Evolutionary conservation across 108 stramenopile species (phyloP).

Genomic region (Hondaea fermentalgiana): DNA sequence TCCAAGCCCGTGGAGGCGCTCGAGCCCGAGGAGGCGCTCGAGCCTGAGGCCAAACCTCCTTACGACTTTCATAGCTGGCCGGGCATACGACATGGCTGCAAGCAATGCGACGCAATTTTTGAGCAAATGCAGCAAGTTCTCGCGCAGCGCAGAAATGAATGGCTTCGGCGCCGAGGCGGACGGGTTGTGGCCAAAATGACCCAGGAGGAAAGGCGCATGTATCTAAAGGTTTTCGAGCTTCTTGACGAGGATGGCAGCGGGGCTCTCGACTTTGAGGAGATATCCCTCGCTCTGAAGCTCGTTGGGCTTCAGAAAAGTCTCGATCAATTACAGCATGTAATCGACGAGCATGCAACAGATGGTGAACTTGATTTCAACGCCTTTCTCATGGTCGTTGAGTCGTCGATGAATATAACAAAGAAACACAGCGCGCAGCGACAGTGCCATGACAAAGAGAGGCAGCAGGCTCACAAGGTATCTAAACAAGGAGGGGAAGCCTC

Average conservation of each 20-base stretch:
- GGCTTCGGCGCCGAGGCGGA: no score
- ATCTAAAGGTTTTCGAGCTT: background rate
- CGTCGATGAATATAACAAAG: background rate
- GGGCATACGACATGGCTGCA: no score
- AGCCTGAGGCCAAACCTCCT: no score
- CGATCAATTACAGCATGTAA: background rate
- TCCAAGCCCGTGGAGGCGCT: no score
- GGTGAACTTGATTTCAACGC: background rate
- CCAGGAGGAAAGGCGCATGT: background rate
- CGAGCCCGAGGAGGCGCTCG: no score
- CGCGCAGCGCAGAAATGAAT: no score
- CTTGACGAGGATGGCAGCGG: conserved; percentile 14
- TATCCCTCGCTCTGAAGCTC: background rate
- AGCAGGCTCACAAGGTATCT: no score
- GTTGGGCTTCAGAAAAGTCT: background rate
- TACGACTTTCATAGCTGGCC: no score
- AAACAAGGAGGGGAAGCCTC: no score
- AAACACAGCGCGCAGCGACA: background rate
- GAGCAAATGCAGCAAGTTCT: no score
- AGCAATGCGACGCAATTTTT: no score
- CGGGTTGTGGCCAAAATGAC: background rate
- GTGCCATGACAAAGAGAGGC: no score
- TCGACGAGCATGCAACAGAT: background rate
- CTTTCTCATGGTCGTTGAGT: background rate
- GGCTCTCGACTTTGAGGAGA: conserved; percentile 5